Conservation (phyloP, 352 stramenopile species). For the Phytophthora sansomeana region DNA sequence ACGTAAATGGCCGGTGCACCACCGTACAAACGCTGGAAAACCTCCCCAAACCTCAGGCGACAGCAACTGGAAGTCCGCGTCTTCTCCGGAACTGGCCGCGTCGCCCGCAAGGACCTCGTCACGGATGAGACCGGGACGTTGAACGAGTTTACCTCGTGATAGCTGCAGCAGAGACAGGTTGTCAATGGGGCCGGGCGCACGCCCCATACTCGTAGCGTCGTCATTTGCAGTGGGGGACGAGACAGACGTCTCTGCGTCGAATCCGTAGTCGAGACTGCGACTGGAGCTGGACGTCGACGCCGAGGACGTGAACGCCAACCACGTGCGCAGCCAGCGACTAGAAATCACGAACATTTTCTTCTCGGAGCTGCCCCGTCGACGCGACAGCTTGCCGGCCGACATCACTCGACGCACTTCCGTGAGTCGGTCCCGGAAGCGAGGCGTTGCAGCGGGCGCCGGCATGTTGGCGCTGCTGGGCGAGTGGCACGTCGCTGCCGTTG, state of each 20-base stretch:
- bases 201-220: constrained; percentile 18
- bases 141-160: constrained; percentile 53
- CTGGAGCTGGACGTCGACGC: constrained; percentile 38
- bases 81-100: constrained; percentile 29
- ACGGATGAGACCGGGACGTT: constrained; percentile 50
- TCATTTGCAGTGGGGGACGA: constrained; percentile 25
- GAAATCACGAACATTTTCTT: constrained; percentile 72
- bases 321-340: constrained; percentile 61
- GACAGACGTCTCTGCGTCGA: constrained; percentile 22
- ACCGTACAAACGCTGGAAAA: constrained; percentile 74
- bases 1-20: constrained; percentile 64
- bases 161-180: constrained; percentile 71
- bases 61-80: constrained; percentile 69
- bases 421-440: constrained; percentile 65
- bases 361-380: constrained; percentile 52
- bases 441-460: constrained; percentile 34
- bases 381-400: constrained; percentile 65
- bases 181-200: constrained; percentile 58
- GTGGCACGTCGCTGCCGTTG: constrained; percentile 28
- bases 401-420: constrained; percentile 77
- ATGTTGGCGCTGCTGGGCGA: constrained; percentile 20
- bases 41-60: constrained; percentile 76
- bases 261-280: constrained; percentile 34
- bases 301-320: constrained; percentile 68
- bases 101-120: constrained; percentile 38